These are phyloP conservation scores for Trichoderma hamatum DNA, from an alignment of 2,329 filamentous ascomycete genomes.

Conservation along the genomic window DNA sequence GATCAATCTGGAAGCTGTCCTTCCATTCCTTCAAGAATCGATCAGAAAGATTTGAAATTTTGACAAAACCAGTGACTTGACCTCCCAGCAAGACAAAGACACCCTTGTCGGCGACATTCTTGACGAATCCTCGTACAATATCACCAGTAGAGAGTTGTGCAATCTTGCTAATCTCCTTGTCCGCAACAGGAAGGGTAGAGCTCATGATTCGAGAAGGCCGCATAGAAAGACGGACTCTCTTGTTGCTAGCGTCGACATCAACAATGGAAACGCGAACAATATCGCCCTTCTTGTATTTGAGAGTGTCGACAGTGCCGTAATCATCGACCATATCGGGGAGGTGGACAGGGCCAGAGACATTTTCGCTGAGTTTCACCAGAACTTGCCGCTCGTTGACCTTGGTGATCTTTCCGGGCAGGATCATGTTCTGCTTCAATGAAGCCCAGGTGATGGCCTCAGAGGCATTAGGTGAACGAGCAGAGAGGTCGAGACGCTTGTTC, in stretches of 20 bases:
- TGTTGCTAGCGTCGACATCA: slow-evolving; percentile 79
- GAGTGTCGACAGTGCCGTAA: slow-evolving; percentile 77
- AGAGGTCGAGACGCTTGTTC: slow-evolving; percentile 79
- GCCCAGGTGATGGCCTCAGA: slow-evolving; percentile 63
- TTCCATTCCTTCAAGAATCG: slow-evolving; percentile 96
- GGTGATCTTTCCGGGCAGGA: slow-evolving; percentile 81
- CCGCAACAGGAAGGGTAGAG: slow-evolving; percentile 77
- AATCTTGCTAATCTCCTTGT: slow-evolving; percentile 73
- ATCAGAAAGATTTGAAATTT: slow-evolving; percentile 87
- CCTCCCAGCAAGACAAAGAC: slow-evolving; percentile 84
- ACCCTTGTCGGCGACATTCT: slow-evolving; percentile 85
- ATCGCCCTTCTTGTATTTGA: slow-evolving; percentile 78
- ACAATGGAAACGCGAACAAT: slow-evolving; percentile 86
- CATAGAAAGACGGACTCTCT: slow-evolving; percentile 78
- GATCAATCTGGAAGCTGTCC: slow-evolving; percentile 80
- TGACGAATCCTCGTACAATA: slow-evolving; percentile 87
- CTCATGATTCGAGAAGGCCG: slow-evolving; percentile 88
- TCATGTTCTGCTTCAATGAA: slow-evolving; percentile 74
- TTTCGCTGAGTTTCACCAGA: slow-evolving; percentile 81
- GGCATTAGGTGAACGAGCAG: slow-evolving; percentile 66
- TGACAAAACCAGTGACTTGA: slow-evolving; percentile 78
- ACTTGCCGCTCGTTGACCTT: slow-evolving; percentile 83
- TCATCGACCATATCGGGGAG: slow-evolving; percentile 85
- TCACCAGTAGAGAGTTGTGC: slow-evolving; percentile 76
- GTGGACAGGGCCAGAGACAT: slow-evolving; percentile 76